These are phyloP conservation scores for Penicillium lividum DNA, from an alignment of 495 filamentous ascomycete species.

Conservation along the genomic window DNA sequence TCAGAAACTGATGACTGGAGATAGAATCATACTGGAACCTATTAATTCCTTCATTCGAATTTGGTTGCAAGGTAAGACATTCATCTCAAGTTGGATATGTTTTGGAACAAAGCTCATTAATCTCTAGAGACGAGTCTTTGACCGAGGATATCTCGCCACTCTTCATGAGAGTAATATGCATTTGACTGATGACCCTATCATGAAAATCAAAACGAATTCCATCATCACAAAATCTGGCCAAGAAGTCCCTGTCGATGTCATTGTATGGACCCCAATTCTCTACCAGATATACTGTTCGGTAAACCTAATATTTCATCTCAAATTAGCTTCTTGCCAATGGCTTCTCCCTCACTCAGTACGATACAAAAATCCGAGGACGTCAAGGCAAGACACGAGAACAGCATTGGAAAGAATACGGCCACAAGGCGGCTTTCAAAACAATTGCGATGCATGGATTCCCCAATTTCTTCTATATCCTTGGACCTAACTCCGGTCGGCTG, in stretches of 20 bases:
- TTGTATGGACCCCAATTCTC: neutral
- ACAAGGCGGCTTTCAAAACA: slow-evolving; percentile 3
- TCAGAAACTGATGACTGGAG: neutral
- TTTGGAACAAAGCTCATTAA: neutral
- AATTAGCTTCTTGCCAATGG: slow-evolving; percentile 3
- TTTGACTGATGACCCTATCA: neutral
- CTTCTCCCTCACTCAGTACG: slow-evolving; percentile 2
- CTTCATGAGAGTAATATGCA: neutral
- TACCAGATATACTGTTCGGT: no score
- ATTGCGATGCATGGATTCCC: slow-evolving; percentile 6
- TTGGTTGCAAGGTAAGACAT: slow-evolving; percentile 3
- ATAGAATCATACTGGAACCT: slow-evolving; percentile 4
- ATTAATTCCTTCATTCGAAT: neutral
- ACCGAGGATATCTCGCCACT: slow-evolving; percentile 1
- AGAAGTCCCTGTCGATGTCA: neutral
- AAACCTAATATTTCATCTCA: neutral
- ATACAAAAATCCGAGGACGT: neutral
- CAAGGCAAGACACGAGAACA: neutral
- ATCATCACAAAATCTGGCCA: neutral
- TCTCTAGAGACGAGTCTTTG: neutral
- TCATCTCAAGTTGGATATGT: neutral
- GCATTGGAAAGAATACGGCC: slow-evolving; percentile 3
- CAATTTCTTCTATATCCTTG: slow-evolving; percentile 6
- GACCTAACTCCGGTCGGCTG: slow-evolving; percentile 1
- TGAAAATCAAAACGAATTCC: neutral